Evolutionary conservation across 768 basidiomycete genomes (phyloP).

Genomic region (Suillus clintonianus): DNA sequence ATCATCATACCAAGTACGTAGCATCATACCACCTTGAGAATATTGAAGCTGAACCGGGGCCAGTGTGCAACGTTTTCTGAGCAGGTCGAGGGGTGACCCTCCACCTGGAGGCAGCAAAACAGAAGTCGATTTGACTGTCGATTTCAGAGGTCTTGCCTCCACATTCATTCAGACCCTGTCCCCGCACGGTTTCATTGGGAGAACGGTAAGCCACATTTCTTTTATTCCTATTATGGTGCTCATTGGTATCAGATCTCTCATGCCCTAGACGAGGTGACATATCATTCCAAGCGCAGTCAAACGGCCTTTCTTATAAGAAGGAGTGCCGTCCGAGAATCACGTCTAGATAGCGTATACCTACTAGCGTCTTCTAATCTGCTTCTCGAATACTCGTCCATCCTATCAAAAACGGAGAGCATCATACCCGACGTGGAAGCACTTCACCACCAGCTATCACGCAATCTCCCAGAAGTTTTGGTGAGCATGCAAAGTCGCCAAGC

Average conservation of each 20-base stretch:
- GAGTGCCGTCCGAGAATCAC: constrained; percentile 10
- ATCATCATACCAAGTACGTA: constrained; percentile 21
- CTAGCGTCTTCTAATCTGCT: constrained; percentile 33
- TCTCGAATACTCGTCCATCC: constrained; percentile 32
- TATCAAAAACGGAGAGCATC: constrained; percentile 19
- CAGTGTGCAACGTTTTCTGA: constrained; percentile 15
- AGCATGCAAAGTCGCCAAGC: not conserved
- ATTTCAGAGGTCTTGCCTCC: constrained; percentile 13
- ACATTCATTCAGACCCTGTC: constrained; percentile 25
- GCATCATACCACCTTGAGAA: not conserved
- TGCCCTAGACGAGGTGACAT: constrained; percentile 30
- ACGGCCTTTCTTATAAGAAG: not conserved
- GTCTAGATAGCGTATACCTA: constrained; percentile 26
- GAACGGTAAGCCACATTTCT: constrained; percentile 21
- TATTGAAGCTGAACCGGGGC: not conserved
- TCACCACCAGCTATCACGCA: constrained; percentile 13
- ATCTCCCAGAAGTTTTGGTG: not conserved
- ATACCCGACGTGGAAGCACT: constrained; percentile 16
- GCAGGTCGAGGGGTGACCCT: not conserved
- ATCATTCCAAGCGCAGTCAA: constrained; percentile 13
- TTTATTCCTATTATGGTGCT: not conserved
- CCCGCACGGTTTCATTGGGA: constrained; percentile 27
- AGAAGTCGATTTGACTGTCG: constrained; percentile 19
- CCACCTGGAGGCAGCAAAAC: not conserved
- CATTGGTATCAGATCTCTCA: constrained; percentile 25